Conservation (phyloP, 495 filamentous ascomycete genomes). For the Penicillium subrubescens region DNA sequence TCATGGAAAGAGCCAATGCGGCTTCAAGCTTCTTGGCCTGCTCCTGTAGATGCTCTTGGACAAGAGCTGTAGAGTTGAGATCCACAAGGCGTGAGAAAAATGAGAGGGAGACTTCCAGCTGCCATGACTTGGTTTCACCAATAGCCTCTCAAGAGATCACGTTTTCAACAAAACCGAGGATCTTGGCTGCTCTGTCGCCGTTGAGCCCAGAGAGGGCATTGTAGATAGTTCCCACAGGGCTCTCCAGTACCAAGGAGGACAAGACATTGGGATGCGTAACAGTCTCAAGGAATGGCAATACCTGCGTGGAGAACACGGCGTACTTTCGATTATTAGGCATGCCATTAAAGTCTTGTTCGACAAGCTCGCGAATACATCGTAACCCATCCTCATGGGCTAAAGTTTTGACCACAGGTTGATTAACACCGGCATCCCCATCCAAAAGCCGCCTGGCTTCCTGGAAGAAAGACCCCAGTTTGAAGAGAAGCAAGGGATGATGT, state of each 20-base stretch:
- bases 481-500: neutral
- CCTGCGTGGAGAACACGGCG: constrained; percentile 34
- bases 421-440: constrained; percentile 21
- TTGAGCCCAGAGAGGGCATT: constrained; percentile 54
- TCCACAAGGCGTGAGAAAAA: constrained; percentile 33
- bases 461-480: constrained; percentile 17
- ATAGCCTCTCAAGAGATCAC: neutral
- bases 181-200: constrained; percentile 31
- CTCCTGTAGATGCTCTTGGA: constrained; percentile 25
- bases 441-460: constrained; percentile 27
- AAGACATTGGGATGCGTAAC: constrained; percentile 55
- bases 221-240: constrained; percentile 57
- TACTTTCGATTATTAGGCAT: constrained; percentile 24
- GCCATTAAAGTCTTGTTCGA: constrained; percentile 24
- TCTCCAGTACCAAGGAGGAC: constrained; percentile 56
- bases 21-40: constrained; percentile 17
- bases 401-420: constrained; percentile 33
- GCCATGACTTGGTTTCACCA: neutral
- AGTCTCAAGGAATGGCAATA: constrained; percentile 54
- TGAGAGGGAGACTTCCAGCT: constrained; percentile 16
- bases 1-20: constrained; percentile 19
- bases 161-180: neutral
- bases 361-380: constrained; percentile 27
- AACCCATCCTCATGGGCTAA: constrained; percentile 33
- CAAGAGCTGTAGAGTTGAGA: constrained; percentile 33